These are phyloP conservation scores for Suillus cothurnatus DNA, from an alignment of 768 basidiomycete genomes.

Conservation along the genomic window DNA sequence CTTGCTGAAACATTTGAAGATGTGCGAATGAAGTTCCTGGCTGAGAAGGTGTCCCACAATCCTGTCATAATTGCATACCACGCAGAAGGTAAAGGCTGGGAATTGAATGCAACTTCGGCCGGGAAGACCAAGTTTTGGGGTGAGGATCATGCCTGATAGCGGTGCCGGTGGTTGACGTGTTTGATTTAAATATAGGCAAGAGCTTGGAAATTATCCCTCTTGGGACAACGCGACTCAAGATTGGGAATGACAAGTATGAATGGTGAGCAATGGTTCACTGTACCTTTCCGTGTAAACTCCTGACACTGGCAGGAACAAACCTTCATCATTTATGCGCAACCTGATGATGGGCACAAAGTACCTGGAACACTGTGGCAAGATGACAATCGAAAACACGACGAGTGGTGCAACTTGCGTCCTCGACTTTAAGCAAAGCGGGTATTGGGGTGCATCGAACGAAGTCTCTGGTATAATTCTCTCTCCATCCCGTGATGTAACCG, in stretches of 20 bases:
- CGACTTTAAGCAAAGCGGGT: conserved; percentile 87
- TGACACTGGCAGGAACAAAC: conserved; percentile 63
- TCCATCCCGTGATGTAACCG: conserved; percentile 51
- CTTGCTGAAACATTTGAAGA: conserved; percentile 90
- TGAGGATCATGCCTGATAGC: conserved; percentile 37
- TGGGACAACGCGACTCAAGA: conserved; percentile 67
- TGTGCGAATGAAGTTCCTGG: conserved; percentile 74
- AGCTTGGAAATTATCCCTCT: conserved; percentile 85
- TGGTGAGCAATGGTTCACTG: conserved; percentile 52
- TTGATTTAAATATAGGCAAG: conserved; percentile 56
- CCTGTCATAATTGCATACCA: conserved; percentile 86
- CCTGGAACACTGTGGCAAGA: conserved; percentile 80
- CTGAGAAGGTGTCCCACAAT: conserved; percentile 87
- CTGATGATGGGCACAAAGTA: conserved; percentile 91
- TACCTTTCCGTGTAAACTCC: conserved; percentile 6
- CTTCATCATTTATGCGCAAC: conserved; percentile 87
- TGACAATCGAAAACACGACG: conserved; percentile 68
- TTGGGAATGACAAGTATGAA: conserved; percentile 66
- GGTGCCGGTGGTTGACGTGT: conserved; percentile 18
- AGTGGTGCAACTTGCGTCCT: conserved; percentile 61
- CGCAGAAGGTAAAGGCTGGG: conserved; percentile 80
- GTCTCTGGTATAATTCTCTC: conserved; percentile 65
- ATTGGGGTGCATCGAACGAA: conserved; percentile 78
- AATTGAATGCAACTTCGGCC: conserved; percentile 71
- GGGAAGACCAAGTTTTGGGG: conserved; percentile 93